phyloP scores from a whole-genome alignment of 1,139 yeast species.

The Sugiyamaella neomexicana region DNA sequence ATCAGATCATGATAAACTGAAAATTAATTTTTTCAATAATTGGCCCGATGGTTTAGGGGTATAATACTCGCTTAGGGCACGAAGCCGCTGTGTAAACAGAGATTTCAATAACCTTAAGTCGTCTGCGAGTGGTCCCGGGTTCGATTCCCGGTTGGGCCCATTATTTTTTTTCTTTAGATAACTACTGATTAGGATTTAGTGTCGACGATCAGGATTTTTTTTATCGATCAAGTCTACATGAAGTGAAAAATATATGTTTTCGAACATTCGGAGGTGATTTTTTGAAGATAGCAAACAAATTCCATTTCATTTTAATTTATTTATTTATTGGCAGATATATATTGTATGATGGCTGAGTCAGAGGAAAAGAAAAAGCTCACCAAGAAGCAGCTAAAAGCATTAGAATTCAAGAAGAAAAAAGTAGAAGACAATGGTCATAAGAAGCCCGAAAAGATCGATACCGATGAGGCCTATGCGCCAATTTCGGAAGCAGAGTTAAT shows the following conservation, averaged over 20 bases:
- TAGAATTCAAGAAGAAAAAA: constrained; percentile 54
- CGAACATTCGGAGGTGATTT: no score
- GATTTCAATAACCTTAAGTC: constrained; percentile 24
- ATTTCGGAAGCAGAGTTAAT: constrained; percentile 19
- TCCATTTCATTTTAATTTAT: background rate
- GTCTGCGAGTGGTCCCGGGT: constrained; percentile 41
- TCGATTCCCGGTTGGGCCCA: constrained; percentile 41
- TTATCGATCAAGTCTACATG: background rate
- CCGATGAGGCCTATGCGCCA: constrained; percentile 19
- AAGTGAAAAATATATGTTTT: no score
- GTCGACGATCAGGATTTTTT: constrained; percentile 1
- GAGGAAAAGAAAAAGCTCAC: constrained; percentile 51
- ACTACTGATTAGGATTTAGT: background rate
- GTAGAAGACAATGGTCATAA: constrained; percentile 21
- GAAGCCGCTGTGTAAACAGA: background rate
- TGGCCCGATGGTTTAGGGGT: constrained; percentile 45
- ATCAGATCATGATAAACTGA: no score
- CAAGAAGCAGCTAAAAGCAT: constrained; percentile 77
- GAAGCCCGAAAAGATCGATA: constrained; percentile 3
- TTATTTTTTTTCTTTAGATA: constrained; percentile 15
- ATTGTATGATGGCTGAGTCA: constrained; percentile 5
- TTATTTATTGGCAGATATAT: background rate
- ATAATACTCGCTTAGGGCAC: constrained; percentile 46
- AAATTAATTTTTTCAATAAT: background rate
- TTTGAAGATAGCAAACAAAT: background rate